Conservation (phyloP, 2,329 filamentous ascomycete genomes). For the Colletotrichum simmondsii region DNA sequence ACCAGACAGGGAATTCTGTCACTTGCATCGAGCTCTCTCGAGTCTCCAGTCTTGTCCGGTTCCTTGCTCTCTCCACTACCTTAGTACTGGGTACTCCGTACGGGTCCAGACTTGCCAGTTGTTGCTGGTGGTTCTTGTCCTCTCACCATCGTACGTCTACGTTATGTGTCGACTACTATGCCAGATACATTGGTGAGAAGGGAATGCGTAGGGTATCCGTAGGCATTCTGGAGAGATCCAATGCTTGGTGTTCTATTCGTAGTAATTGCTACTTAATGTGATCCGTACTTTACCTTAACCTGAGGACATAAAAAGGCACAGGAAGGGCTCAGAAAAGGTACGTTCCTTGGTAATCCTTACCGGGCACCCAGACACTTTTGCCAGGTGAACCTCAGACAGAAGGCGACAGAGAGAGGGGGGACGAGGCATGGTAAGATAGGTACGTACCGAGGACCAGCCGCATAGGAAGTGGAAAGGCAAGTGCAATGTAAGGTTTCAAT, state of each 20-base stretch:
- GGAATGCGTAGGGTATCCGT: not conserved
- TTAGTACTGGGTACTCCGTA: not conserved
- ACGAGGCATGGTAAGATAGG: not conserved
- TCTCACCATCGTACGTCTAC: not conserved
- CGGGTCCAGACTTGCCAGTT: not conserved
- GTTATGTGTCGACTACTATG: not conserved
- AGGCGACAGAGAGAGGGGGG: not conserved
- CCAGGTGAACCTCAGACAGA: slow-evolving; percentile 1
- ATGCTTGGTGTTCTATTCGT: not conserved
- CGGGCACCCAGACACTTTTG: not conserved
- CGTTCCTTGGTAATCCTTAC: not conserved
- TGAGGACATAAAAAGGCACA: not conserved
- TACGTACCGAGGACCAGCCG: not conserved
- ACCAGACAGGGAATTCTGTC: slow-evolving; percentile 1
- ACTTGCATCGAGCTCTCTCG: not conserved
- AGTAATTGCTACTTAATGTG: not conserved
- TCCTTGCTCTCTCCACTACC: not conserved
- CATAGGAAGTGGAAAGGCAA: not conserved
- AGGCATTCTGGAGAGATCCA: not conserved
- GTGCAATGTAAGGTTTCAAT: not conserved
- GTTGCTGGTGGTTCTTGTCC: not conserved
- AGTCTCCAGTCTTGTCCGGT: not conserved
- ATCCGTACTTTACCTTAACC: too few relatives aligned
- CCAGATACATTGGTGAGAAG: not conserved
- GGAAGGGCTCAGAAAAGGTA: not conserved